Percentiles rank a stretch among this genome's conserved stretches.
Conservation (phyloP, 768 basidiomycete species). For the Tricholoma sp. region DNA sequence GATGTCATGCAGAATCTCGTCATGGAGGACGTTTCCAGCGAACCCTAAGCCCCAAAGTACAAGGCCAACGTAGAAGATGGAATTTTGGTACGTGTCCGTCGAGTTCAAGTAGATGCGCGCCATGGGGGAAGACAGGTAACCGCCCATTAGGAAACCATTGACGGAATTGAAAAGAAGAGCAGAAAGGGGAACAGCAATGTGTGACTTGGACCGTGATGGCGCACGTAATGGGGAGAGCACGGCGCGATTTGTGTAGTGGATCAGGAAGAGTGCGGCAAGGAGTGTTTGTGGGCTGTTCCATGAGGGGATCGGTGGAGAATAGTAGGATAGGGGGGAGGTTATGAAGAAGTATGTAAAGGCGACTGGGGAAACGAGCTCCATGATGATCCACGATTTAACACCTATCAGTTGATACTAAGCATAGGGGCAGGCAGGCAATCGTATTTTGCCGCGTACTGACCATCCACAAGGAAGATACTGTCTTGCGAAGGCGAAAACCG, state of each 20-base stretch:
- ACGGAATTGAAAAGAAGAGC: slow-evolving; percentile 63
- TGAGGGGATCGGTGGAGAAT: slow-evolving; percentile 22
- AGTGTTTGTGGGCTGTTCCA: slow-evolving; percentile 40
- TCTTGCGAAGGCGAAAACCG: slow-evolving; percentile 7
- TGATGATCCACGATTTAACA: slow-evolving; percentile 63
- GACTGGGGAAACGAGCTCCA: slow-evolving; percentile 66
- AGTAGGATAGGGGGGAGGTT: slow-evolving; percentile 41
- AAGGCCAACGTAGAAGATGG: slow-evolving; percentile 59
- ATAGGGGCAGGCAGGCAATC: too few species aligned
- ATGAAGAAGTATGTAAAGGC: slow-evolving; percentile 47
- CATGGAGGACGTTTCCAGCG: slow-evolving; percentile 78
- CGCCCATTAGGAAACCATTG: slow-evolving; percentile 68
- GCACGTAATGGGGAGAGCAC: slow-evolving; percentile 76
- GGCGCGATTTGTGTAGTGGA: slow-evolving; percentile 83
- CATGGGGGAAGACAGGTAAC: slow-evolving; percentile 59
- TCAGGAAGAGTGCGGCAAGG: slow-evolving; percentile 53
- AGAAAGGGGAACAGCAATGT: slow-evolving; percentile 54
- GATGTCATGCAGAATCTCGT: slow-evolving; percentile 83
- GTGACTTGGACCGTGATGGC: slow-evolving; percentile 71
- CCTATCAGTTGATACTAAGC: slow-evolving; percentile 4
- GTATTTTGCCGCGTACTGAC: not conserved
- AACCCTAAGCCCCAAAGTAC: slow-evolving; percentile 68
- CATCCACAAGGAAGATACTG: slow-evolving; percentile 6
- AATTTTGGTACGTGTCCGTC: slow-evolving; percentile 23
- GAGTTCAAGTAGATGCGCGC: slow-evolving; percentile 38